phyloP scores from a whole-genome alignment of 176 grass and related monocot species.

The Oryza brachyantha region DNA sequence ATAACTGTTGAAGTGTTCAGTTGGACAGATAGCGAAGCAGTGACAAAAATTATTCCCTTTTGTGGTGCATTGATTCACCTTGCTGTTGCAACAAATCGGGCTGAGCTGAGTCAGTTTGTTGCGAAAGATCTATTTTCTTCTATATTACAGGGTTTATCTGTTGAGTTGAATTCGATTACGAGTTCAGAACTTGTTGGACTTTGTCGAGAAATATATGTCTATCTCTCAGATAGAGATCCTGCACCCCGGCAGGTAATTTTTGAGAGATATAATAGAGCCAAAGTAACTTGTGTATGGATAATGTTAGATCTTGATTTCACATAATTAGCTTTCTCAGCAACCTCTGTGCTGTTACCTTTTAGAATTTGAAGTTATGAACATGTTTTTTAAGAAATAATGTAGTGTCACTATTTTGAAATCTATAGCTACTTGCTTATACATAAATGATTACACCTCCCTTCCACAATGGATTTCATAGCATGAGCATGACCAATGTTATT shows the following conservation, averaged over 20 bases:
- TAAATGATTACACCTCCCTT: background rate
- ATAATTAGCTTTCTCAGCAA: background rate
- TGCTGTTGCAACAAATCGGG: conserved; percentile 60
- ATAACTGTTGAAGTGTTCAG: conserved; percentile 71
- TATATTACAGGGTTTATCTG: conserved; percentile 71
- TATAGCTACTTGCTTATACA: background rate
- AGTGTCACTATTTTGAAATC: background rate
- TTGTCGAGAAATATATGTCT: conserved; percentile 99
- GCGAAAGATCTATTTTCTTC: conserved; percentile 90
- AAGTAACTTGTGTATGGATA: background rate
- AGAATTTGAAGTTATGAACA: background rate
- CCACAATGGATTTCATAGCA: background rate
- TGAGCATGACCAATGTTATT: background rate
- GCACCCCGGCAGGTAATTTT: conserved; percentile 74
- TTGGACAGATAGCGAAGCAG: conserved; percentile 93
- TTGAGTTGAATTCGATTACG: conserved; percentile 80
- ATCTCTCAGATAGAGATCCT: conserved; percentile 78
- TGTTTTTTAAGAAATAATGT: conserved; percentile 11
- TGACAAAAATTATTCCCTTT: conserved; percentile 74
- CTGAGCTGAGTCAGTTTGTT: conserved; percentile 85
- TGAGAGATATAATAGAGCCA: background rate
- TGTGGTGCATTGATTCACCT: conserved; percentile 83
- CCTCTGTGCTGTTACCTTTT: background rate
- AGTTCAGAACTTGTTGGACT: conserved; percentile 89
- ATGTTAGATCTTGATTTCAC: background rate